Evolutionary conservation across 2,329 filamentous ascomycete genomes (phyloP).

Genomic region (Fusarium multiceps): DNA sequence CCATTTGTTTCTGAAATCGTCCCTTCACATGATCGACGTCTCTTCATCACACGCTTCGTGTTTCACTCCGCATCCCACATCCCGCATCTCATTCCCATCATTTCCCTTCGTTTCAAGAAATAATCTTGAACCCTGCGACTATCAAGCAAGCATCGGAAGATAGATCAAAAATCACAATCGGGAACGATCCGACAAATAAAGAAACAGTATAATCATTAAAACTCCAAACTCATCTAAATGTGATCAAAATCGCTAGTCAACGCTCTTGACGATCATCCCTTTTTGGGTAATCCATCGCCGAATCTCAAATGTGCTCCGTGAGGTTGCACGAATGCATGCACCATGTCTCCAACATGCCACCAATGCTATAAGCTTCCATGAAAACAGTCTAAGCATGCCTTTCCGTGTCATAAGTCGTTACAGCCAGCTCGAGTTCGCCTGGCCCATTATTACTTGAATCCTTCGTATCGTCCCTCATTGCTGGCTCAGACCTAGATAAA

Average conservation of each 20-base stretch:
- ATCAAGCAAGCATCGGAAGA: constrained; percentile 9
- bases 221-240: constrained; percentile 34
- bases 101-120: constrained; percentile 33
- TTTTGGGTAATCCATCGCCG: constrained; percentile 13
- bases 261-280: constrained; percentile 23
- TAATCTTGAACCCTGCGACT: constrained; percentile 12
- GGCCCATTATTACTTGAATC: constrained; percentile 18
- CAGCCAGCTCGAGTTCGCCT: constrained; percentile 18
- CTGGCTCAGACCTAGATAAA: constrained; percentile 42
- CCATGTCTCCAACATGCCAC: constrained; percentile 37
- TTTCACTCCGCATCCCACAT: constrained; percentile 33
- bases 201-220: constrained; percentile 7
- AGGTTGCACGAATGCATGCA: constrained; percentile 36
- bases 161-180: neutral
- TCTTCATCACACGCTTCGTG: constrained; percentile 21
- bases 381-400: constrained; percentile 35
- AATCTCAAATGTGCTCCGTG: constrained; percentile 38
- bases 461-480: neutral
- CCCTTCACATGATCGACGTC: constrained; percentile 26
- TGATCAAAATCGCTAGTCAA: constrained; percentile 36
- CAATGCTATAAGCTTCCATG: constrained; percentile 24
- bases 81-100: constrained; percentile 26
- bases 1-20: constrained; percentile 4
- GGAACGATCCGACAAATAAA: neutral
- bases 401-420: constrained; percentile 41